Evolutionary conservation across 768 basidiomycete genomes (phyloP), one percentile per base, ranked within the genome.

Genomic region (Astraeus odoratus): DNA sequence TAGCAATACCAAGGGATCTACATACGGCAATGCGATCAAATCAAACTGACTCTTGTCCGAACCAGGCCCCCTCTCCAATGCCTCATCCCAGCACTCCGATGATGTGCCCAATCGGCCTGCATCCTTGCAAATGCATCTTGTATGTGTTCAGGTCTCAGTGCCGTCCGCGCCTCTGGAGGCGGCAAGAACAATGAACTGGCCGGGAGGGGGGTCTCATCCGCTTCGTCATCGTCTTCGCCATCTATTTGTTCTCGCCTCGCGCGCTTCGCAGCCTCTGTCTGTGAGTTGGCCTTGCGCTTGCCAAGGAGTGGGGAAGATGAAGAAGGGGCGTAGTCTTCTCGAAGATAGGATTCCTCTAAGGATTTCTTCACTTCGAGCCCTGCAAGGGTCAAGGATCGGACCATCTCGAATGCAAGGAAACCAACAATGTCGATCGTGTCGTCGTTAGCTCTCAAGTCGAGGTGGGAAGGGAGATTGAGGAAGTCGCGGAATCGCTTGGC

Each of bases 391-490:
- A 98, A 76, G 2, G 90, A 88, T 41, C 93, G 83, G 24, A 97
- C 93, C 83, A 95, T 93, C 64, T 98, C 94, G 65, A 95, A 98
- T 0, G 91, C 86, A 35, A 98, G 80, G 68, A 97, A 98, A 20
- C 94, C 94, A 55, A 97, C 90, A 48, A 96, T 94, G 59, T 98
- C 94, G 57, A 94, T 74, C 3, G 94, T 93, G 63, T 96, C 93
- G 63, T 96, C 94, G 64, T 86, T 88, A 24, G 87, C 80, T 67
- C 87, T 89, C 49, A 92, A 74, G 57, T 96, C 91, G 34, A 95
- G 78, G 49, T 88, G 83, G 0, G 84, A 57, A 3, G 92, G 87
- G 9, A 96, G 77, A 60, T 92, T 92, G 43, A 97, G 75, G 58
- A 96, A 97, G 57, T 96, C 93, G 33, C 88, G 78, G 67, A 98